Conservation (phyloP, 192 early-diverging fungal genomes). For the Mycoemilia scoparia region DNA sequence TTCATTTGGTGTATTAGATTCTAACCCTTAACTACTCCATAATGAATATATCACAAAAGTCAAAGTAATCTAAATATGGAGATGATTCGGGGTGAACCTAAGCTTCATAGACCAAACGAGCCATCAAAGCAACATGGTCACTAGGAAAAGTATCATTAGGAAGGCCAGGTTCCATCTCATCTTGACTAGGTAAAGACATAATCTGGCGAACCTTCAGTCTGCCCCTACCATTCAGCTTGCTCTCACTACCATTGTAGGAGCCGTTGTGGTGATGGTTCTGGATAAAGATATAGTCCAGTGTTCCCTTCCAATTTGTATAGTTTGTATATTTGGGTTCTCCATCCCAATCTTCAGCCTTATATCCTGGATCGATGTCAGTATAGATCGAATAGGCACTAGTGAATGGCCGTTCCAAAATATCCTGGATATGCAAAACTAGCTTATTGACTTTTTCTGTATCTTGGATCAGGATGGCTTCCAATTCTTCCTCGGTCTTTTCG, state of each 20-base stretch:
- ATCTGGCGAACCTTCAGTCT: slow-evolving; percentile 8
- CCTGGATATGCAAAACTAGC: slow-evolving; percentile 8
- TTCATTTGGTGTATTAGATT: no score
- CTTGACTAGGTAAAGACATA: slow-evolving; percentile 15
- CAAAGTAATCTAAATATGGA: no score
- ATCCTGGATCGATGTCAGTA: slow-evolving; percentile 16
- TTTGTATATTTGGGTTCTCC: slow-evolving; percentile 29
- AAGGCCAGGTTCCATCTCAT: slow-evolving; percentile 17
- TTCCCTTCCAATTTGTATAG: slow-evolving; percentile 28
- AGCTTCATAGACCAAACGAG: slow-evolving; percentile 7
- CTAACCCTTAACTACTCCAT: no score
- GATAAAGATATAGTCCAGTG: slow-evolving; percentile 27
- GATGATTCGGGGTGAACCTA: no score
- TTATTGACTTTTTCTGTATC: slow-evolving; percentile 10
- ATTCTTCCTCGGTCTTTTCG: slow-evolving; percentile 9
- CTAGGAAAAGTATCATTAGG: slow-evolving; percentile 24
- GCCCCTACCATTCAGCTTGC: neutral
- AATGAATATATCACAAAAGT: no score
- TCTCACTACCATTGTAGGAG: neutral
- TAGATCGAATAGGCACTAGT: slow-evolving; percentile 21
- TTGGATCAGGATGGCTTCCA: slow-evolving; percentile 8
- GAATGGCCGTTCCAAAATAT: slow-evolving; percentile 6
- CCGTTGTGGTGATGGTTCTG: neutral
- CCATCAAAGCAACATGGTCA: slow-evolving; percentile 23
- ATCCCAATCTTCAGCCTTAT: slow-evolving; percentile 21